phyloP scores from a whole-genome alignment of 805 yeast species.

The Vanderwaltozyma yarrowii region DNA sequence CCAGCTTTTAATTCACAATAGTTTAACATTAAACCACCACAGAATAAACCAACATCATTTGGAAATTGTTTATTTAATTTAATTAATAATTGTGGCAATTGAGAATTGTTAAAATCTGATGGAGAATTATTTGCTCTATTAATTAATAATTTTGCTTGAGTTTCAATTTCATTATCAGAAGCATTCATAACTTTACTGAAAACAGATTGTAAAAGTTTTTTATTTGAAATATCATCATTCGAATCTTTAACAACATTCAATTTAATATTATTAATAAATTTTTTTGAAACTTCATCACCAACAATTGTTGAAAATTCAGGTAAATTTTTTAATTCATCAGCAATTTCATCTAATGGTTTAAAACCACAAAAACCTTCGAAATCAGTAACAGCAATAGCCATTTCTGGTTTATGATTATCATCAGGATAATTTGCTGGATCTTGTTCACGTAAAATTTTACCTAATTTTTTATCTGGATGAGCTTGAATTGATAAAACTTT shows the following conservation, averaged over 20 bases:
- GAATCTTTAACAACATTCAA: slow-evolving; percentile 38
- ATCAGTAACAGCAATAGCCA: slow-evolving; percentile 94
- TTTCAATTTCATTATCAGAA: slow-evolving; percentile 44
- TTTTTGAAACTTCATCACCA: slow-evolving; percentile 46
- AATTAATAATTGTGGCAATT: slow-evolving; percentile 61
- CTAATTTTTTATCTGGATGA: slow-evolving; percentile 89
- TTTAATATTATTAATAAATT: slow-evolving; percentile 42
- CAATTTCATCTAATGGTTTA: slow-evolving; percentile 76
- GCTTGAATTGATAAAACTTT: slow-evolving; percentile 95
- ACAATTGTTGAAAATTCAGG: slow-evolving; percentile 71
- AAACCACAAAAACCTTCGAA: slow-evolving; percentile 98
- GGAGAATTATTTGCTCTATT: slow-evolving; percentile 52
- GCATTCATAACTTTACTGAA: slow-evolving; percentile 82
- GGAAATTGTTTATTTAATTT: slow-evolving; percentile 86
- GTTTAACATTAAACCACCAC: slow-evolving; percentile 89
- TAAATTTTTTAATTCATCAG: slow-evolving; percentile 52
- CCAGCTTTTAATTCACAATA: slow-evolving; percentile 77
- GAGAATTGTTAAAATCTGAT: slow-evolving; percentile 39
- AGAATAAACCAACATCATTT: slow-evolving; percentile 85
- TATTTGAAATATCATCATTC: slow-evolving; percentile 46
- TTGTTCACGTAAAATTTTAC: slow-evolving; percentile 56
- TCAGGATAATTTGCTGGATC: slow-evolving; percentile 97
- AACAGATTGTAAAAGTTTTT: slow-evolving; percentile 57
- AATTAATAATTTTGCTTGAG: slow-evolving; percentile 56
- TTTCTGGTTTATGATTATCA: slow-evolving; percentile 98